Percentiles rank a stretch among this genome's conserved stretches.
These are phyloP conservation scores for Ensete ventricosum DNA, from an alignment of 176 grass and related monocot species.

Conservation along the genomic window DNA sequence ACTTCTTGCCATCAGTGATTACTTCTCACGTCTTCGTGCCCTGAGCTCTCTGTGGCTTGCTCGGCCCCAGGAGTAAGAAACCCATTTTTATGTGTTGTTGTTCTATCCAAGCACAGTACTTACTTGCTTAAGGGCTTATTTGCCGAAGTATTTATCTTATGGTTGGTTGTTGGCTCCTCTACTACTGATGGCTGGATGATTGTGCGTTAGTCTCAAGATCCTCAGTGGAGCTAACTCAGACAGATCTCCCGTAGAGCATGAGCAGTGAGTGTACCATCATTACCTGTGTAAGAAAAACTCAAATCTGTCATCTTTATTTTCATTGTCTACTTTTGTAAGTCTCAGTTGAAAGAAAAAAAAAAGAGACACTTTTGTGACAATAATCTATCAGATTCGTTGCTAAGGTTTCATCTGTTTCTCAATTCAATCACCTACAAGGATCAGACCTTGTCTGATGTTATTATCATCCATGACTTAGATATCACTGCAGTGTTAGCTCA, in stretches of 20 bases:
- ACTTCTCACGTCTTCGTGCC: slow-evolving; percentile 36
- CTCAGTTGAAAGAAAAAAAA: no score
- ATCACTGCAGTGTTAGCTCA: not conserved
- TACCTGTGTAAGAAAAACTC: not conserved
- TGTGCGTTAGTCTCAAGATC: not conserved
- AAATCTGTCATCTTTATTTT: no score
- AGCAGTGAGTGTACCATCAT: not conserved
- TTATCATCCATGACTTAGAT: not conserved
- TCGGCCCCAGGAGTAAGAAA: slow-evolving; percentile 27
- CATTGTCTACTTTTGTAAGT: no score
- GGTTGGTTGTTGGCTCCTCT: not conserved
- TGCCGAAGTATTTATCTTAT: not conserved
- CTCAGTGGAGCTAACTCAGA: not conserved
- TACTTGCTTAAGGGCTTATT: not conserved
- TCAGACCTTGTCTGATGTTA: not conserved
- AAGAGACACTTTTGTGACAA: no score
- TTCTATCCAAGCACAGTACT: not conserved
- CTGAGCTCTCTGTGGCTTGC: slow-evolving; percentile 48
- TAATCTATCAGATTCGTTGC: not conserved
- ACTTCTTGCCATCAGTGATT: slow-evolving; percentile 37
- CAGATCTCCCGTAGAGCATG: not conserved
- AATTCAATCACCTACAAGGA: not conserved
- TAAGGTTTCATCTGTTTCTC: not conserved
- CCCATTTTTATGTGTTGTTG: not conserved
- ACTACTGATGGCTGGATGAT: not conserved